Base-by-base conservation (phyloP, 2,329 filamentous ascomycete genomes). In the Arthrobotrys musiformis region DNA sequence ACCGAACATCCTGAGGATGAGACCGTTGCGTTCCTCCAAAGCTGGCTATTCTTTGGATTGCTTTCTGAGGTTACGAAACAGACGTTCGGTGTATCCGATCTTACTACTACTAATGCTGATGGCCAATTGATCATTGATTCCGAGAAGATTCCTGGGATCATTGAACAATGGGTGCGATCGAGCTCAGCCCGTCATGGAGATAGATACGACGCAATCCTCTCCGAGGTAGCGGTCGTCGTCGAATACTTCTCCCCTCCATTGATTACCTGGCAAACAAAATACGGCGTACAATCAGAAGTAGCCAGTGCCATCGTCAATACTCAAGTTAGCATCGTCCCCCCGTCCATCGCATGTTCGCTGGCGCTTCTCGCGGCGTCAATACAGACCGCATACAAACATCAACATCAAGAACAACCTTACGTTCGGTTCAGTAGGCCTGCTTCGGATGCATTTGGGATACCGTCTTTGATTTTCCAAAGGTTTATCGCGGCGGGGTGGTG, bases 31-130 rank as follows among this genome's bases (percentile, higher is more conserved):
- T 73, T 78, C 28, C 52, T 74, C 24, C 74, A 78, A 37, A 74
- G 67, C 44, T 78, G 74, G 67, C 68, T 73, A n/a, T 78, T 52
- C 61, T 78, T 78, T 30, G 74, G 74, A 1, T 17, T 68, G 37
- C 61, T 73, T 28, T 73, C 69, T n/a, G 50, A 28, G 24, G 50
- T 67, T 15, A 66, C 56, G 19, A 73, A 67, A 26, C 69, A 67
- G 30, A 61, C 15, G 9, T 26, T 66, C 11, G 9, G 30, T 15
- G 54, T 73, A 60, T 28, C 61, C 30, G 69, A 73, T 17, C 26
- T 73, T 24, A 73, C 69, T 0, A 44, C 24, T 17, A 61, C 50
- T 9, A 52, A 67, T 52, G 2, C 50, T 4, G 33, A 50, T 17
- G 69, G 50, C 3, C 37, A 61, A 7, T 42, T 61, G 15, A 61